Percentiles rank a stretch among this genome's conserved stretches.
These are phyloP conservation scores for Yarrowia osloensis DNA, from an alignment of 805 yeast species.

Conservation along the genomic window DNA sequence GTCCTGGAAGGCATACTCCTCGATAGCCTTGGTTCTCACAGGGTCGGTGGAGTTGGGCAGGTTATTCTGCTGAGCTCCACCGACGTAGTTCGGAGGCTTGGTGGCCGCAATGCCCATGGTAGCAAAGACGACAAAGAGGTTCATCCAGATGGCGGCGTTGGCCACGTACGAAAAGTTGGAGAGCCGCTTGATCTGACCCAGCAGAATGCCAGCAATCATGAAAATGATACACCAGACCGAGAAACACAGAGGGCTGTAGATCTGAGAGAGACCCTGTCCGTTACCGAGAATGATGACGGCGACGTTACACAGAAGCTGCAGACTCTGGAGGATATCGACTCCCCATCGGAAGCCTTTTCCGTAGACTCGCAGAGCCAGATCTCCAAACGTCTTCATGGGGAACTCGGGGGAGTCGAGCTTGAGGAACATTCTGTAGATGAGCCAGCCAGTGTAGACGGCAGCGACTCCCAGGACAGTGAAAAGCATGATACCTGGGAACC, in stretches of 20 bases:
- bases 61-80: conserved; percentile 22
- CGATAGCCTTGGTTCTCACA: conserved; percentile 31
- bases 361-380: conserved; percentile 45
- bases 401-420: conserved; percentile 46
- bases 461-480: conserved; percentile 46
- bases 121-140: conserved; percentile 45
- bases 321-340: conserved; percentile 45
- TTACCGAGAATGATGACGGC: conserved; percentile 46
- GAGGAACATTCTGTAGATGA: conserved; percentile 43
- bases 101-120: conserved; percentile 47
- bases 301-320: conserved; percentile 48
- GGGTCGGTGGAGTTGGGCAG: conserved; percentile 28
- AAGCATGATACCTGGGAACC: conserved; percentile 48
- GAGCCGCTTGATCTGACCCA: conserved; percentile 46
- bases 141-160: conserved; percentile 49
- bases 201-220: conserved; percentile 46
- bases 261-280: conserved; percentile 48
- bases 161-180: conserved; percentile 46
- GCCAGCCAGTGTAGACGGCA: conserved; percentile 47
- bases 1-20: conserved; percentile 5
- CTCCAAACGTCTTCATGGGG: conserved; percentile 48
- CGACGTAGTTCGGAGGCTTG: conserved; percentile 42
- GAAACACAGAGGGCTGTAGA: conserved; percentile 43
- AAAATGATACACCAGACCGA: conserved; percentile 47
- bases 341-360: conserved; percentile 42